phyloP scores from a whole-genome alignment of 805 yeast species.

The Lipomyces anomalus region DNA sequence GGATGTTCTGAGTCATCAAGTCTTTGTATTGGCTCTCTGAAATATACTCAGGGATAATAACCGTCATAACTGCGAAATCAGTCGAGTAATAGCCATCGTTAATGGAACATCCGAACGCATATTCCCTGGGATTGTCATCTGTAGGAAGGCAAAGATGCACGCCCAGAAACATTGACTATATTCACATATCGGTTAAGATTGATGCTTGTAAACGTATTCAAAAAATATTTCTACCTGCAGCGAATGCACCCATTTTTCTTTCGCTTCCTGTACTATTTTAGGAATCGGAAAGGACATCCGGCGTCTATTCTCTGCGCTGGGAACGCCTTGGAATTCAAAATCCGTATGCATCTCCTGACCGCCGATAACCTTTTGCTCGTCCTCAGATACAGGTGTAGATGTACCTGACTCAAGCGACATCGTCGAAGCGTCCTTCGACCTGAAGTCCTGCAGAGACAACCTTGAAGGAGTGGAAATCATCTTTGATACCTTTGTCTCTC shows the following conservation, averaged over 20 bases:
- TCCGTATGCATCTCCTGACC: too few species aligned
- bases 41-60: not conserved
- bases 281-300: not conserved
- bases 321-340: not conserved
- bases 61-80: constrained; percentile 15
- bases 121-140: constrained; percentile 1
- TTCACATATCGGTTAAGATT: too few species aligned
- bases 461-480: too few species aligned
- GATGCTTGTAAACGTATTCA: too few species aligned
- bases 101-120: constrained; percentile 20
- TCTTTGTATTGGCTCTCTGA: constrained; percentile 4
- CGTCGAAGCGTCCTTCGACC: too few species aligned
- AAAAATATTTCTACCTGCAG: too few species aligned
- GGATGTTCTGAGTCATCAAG: constrained; percentile 10
- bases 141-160: constrained; percentile 12
- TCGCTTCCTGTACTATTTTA: not conserved
- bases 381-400: too few species aligned
- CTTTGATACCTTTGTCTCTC: too few species aligned
- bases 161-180: constrained; percentile 21
- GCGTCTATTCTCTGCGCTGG: not conserved
- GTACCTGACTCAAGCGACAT: too few species aligned
- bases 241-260: not conserved
- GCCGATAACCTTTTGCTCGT: too few species aligned
- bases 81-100: constrained; percentile 24
- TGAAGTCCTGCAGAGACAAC: too few species aligned